Evolutionary conservation across 345 rosid species (phyloP).

Genomic region (Stellera chamaejasme): DNA sequence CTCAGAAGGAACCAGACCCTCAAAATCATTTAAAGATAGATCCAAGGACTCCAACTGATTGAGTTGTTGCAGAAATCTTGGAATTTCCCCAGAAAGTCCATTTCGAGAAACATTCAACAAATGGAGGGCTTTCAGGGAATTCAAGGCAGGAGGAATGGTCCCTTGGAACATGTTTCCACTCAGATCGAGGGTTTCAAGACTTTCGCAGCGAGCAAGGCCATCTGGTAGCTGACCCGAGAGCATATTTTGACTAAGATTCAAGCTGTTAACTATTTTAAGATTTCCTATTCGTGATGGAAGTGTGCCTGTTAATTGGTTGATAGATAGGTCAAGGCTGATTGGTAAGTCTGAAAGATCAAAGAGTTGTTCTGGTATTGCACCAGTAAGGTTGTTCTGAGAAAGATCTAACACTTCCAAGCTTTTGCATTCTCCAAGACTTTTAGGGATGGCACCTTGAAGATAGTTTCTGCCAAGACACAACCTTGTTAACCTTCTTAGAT

Average conservation of each 20-base stretch:
- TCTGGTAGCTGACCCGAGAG: slow-evolving; percentile 15
- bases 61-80: slow-evolving; percentile 1
- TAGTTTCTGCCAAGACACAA: slow-evolving; percentile 3
- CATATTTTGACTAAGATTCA: slow-evolving; percentile 9
- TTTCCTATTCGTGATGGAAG: slow-evolving; percentile 6
- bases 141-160: slow-evolving; percentile 19
- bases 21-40: slow-evolving; percentile 31
- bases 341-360: slow-evolving; percentile 1
- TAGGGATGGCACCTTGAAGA: slow-evolving; percentile 19
- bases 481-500: background rate
- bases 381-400: slow-evolving; percentile 9
- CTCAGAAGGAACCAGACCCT: slow-evolving; percentile 23
- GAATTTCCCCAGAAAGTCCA: slow-evolving; percentile 20
- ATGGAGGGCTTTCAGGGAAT: slow-evolving; percentile 10
- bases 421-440: slow-evolving; percentile 6
- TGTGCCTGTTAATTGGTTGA: slow-evolving; percentile 4
- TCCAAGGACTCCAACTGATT: slow-evolving; percentile 7
- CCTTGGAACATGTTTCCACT: slow-evolving; percentile 22
- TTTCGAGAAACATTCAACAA: slow-evolving; percentile 28
- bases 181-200: slow-evolving; percentile 11
- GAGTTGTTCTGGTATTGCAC: slow-evolving; percentile 13
- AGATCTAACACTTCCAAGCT: background rate
- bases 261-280: background rate
- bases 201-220: slow-evolving; percentile 10
- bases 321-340: background rate